Base-by-base conservation (phyloP, 805 yeast species). In the Cephaloascus fragrans region DNA sequence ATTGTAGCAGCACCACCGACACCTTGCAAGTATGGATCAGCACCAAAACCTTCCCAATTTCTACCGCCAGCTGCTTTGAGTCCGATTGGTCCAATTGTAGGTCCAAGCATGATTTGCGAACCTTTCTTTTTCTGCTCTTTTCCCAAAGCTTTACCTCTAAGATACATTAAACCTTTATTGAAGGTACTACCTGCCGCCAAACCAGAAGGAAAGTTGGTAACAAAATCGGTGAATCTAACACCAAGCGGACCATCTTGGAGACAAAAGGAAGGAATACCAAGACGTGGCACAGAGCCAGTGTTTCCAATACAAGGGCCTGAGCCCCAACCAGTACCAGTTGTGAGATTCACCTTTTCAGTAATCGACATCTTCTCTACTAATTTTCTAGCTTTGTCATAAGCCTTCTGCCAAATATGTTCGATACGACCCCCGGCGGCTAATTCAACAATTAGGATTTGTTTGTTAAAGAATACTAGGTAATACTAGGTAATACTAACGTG, bases 171-270 rank as follows among this genome's bases (percentile, higher is more conserved):
- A 3, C 62, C 72, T 41, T 58, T 65, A 48, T 76, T 77, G 51
- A 75, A 78, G 5, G 83, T 72, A 12, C 80, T 58, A 1, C 76
- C 83, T 3, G 75, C 57, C 5, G 82, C 78, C 29, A 77, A 47
- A 1, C 80, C 83, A 2, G 78, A 68, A 1, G 83, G 82, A 42
- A 70, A 77, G 29, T 67, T 64, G 1, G 81, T 71, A 20, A 68
- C 71, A 47, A 69, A 69, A 48, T 77, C 83, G 4, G 82, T 69
- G 39, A 63, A 66, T 41, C 80, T 58, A 16, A 77, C 74, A 8
- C 83, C 83, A 44, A 71, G 67, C 4, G 81, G 80, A 3, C 80
- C 81, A 56, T 77, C 82, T 47, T 77, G 82, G 20, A 76, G 59
- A 46, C 83, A 77, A 12, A 78, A 52, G 8, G 71, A 63, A 3